phyloP scores from a whole-genome alignment of 257 asterid species.

The Osmanthus fragrans region DNA sequence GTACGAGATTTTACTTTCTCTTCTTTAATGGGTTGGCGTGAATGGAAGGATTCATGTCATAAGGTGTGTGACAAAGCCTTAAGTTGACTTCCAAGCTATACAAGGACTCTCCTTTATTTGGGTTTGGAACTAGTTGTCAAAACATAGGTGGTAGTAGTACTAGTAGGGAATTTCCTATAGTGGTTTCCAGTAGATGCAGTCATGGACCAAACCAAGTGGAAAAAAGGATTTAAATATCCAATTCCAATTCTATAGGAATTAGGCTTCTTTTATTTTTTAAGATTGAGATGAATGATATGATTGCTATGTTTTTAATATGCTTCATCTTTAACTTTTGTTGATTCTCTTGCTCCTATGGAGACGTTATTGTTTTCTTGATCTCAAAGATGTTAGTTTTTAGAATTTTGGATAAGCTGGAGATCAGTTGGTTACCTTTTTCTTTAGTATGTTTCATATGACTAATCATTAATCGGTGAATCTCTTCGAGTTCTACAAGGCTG shows the following conservation, averaged over 20 bases:
- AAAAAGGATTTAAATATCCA: neutral
- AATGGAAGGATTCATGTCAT: neutral
- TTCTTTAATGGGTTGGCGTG: neutral
- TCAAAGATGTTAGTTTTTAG: neutral
- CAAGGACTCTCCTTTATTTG: neutral
- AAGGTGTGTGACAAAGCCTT: neutral
- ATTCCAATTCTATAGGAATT: neutral
- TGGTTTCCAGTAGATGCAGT: neutral
- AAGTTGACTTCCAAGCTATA: neutral
- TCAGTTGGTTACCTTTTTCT: neutral
- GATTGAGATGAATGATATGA: neutral
- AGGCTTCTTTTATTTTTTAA: neutral
- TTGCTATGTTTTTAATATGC: neutral
- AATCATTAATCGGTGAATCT: neutral
- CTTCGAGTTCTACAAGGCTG: neutral
- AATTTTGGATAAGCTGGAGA: neutral
- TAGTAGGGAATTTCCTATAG: no score
- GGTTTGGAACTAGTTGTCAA: neutral
- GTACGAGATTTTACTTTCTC: neutral
- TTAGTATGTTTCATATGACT: neutral
- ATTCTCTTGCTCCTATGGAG: neutral
- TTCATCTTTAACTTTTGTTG: neutral
- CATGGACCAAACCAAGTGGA: neutral
- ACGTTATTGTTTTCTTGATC: neutral
- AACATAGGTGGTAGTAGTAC: neutral